Evolutionary conservation across 2,329 filamentous ascomycete genomes (phyloP).

Genomic region (Fusarium sp.): DNA sequence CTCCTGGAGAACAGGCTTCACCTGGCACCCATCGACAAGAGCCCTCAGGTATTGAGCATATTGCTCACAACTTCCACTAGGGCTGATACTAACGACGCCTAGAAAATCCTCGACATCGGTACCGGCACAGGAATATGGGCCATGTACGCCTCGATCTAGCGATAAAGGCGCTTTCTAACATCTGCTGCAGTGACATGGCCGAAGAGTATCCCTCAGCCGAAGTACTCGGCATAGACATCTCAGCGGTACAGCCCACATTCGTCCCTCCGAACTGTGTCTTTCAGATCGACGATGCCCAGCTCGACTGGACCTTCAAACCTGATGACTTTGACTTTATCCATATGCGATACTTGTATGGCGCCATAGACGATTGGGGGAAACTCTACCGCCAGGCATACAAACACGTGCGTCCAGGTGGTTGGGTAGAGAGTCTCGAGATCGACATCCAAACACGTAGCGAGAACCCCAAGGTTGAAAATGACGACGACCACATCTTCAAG

Average conservation of each 20-base stretch:
- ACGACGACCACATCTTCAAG: constrained; percentile 31
- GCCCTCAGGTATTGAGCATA: constrained; percentile 7
- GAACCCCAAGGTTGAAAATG: constrained; percentile 18
- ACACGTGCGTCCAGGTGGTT: constrained; percentile 54
- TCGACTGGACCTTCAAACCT: constrained; percentile 55
- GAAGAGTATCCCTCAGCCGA: constrained; percentile 43
- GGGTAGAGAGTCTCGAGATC: constrained; percentile 33
- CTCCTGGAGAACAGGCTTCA: constrained; percentile 50
- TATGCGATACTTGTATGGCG: constrained; percentile 64
- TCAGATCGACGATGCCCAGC: constrained; percentile 49
- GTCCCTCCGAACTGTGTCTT: constrained; percentile 46
- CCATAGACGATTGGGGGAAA: constrained; percentile 64
- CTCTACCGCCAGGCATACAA: constrained; percentile 62
- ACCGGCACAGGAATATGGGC: constrained; percentile 68
- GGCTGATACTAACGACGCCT: background rate
- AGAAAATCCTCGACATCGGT: constrained; percentile 58
- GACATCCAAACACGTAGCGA: constrained; percentile 35
- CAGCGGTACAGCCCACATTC: constrained; percentile 47
- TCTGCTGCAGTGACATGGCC: constrained; percentile 41
- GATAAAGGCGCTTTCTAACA: background rate
- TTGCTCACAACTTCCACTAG: background rate
- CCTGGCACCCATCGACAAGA: constrained; percentile 41
- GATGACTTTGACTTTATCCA: constrained; percentile 67
- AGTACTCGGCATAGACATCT: constrained; percentile 50
- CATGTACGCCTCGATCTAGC: constrained; percentile 17